Evolutionary conservation across 306 rosid species (phyloP).

Genomic region (Medicago arabica): DNA sequence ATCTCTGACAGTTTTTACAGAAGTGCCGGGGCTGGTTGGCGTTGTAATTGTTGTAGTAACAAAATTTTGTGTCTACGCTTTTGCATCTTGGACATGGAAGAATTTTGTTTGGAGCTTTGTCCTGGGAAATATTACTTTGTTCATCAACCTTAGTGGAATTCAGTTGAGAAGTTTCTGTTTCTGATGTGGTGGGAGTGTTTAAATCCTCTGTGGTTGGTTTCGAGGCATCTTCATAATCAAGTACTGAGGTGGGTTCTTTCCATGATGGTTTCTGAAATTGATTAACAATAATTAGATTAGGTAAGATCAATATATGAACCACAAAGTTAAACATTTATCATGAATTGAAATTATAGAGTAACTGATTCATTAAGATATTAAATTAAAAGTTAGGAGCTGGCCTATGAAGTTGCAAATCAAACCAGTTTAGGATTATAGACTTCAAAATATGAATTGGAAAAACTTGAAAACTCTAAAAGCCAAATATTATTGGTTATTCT

Average conservation of each 20-base stretch:
- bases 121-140: constrained; percentile 59
- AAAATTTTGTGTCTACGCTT: constrained; percentile 89
- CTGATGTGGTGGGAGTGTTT: constrained; percentile 56
- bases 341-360: not conserved
- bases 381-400: too few relatives aligned
- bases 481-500: too few relatives aligned
- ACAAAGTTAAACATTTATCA: not conserved
- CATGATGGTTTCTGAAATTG: constrained; percentile 57
- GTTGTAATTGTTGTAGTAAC: constrained; percentile 87
- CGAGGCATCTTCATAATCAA: constrained; percentile 42
- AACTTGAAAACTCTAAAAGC: not conserved
- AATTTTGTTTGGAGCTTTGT: constrained; percentile 67
- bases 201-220: constrained; percentile 49
- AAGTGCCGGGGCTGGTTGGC: constrained; percentile 90
- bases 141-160: constrained; percentile 60
- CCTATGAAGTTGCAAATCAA: too few relatives aligned
- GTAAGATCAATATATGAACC: not conserved
- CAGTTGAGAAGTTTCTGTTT: constrained; percentile 51
- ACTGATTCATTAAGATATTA: too few relatives aligned
- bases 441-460: too few relatives aligned
- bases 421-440: too few relatives aligned
- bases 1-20: constrained; percentile 91
- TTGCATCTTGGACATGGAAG: constrained; percentile 86
- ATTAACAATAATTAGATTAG: constrained; percentile 25
- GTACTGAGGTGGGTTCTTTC: constrained; percentile 50